phyloP scores from a whole-genome alignment of 768 basidiomycete genomes.

The Amanita rubescens region DNA sequence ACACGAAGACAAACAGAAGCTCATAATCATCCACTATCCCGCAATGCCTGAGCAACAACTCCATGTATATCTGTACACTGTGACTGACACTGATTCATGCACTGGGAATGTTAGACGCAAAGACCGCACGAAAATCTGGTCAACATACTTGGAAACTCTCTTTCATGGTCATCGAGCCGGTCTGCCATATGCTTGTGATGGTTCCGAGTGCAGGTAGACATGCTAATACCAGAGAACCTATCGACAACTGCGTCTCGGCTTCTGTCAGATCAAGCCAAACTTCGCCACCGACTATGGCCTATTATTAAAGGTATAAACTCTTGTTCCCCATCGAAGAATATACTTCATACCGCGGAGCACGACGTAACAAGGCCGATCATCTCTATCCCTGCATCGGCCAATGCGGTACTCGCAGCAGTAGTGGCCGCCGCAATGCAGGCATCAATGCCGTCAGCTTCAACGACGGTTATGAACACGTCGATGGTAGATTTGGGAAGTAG shows the following conservation, averaged over 20 bases:
- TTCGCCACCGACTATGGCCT: constrained; percentile 53
- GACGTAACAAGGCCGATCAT: constrained; percentile 84
- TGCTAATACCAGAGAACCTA: constrained; percentile 68
- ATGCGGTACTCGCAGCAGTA: constrained; percentile 82
- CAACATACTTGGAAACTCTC: constrained; percentile 49
- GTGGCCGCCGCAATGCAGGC: constrained; percentile 81
- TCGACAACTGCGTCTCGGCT: constrained; percentile 50
- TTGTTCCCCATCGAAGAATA: neutral
- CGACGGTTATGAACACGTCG: constrained; percentile 83
- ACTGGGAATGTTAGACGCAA: constrained; percentile 30
- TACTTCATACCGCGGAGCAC: constrained; percentile 59
- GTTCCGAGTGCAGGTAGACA: constrained; percentile 85
- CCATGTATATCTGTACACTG: constrained; percentile 71
- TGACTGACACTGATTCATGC: constrained; percentile 62
- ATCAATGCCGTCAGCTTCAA: constrained; percentile 91
- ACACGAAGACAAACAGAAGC: neutral
- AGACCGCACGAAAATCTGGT: neutral
- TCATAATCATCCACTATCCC: constrained; percentile 25
- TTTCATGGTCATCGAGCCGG: constrained; percentile 53
- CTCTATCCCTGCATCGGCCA: constrained; percentile 91
- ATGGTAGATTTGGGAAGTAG: constrained; percentile 91
- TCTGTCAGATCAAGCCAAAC: constrained; percentile 79
- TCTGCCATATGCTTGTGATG: constrained; percentile 83
- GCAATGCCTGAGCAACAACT: constrained; percentile 64
- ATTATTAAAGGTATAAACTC: constrained; percentile 7